Evolutionary conservation across 129 eudicot species (phyloP).

Genomic region (Helianthus annuus): HanXRQr2.0-SUNRISE NC_035438.2:828805-829304

Average conservation of each 20-base stretch:
- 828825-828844: neutral
- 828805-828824: no score
- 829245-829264: no score
- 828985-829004: neutral
- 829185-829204: conserved; percentile 15
- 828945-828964: neutral
- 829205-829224: conserved; percentile 14
- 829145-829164: neutral
- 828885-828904: neutral
- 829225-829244: conserved; percentile 17
- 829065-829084: neutral
- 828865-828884: neutral
- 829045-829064: neutral
- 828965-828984: neutral
- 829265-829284: no score
- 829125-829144: neutral
- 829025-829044: neutral
- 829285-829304: no score
- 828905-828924: no score
- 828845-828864: neutral
- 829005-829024: neutral
- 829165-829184: neutral
- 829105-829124: neutral
- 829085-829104: neutral
- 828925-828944: neutral